phyloP scores from a whole-genome alignment of 352 stramenopile genomes.

The Salisapilia sapeloensis region DNA sequence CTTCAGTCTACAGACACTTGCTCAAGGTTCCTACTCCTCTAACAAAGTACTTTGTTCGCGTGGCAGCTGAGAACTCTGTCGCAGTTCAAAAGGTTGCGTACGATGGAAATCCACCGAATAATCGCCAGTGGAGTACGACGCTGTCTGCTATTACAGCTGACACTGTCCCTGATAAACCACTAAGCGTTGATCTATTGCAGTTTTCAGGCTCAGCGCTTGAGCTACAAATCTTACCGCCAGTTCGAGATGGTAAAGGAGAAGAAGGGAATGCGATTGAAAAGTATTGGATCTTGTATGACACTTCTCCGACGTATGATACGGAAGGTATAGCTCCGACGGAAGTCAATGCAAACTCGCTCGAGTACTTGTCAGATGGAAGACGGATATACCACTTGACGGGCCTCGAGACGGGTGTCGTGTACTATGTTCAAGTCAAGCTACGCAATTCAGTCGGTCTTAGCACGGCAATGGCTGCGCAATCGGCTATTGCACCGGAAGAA shows the following conservation, averaged over 20 bases:
- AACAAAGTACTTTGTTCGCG: slow-evolving; percentile 83
- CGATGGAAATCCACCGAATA: slow-evolving; percentile 61
- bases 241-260: slow-evolving; percentile 36
- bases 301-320: slow-evolving; percentile 55
- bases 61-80: slow-evolving; percentile 85
- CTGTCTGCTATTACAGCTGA: slow-evolving; percentile 62
- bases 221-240: slow-evolving; percentile 57
- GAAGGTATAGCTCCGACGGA: slow-evolving; percentile 21
- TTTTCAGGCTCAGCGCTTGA: slow-evolving; percentile 46
- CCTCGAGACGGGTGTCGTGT: slow-evolving; percentile 51
- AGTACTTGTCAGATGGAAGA: too few species aligned
- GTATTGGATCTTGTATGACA: slow-evolving; percentile 59
- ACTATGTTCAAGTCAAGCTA: slow-evolving; percentile 77
- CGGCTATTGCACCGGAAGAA: slow-evolving; percentile 26
- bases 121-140: slow-evolving; percentile 83
- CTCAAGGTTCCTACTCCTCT: slow-evolving; percentile 44
- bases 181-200: slow-evolving; percentile 33
- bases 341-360: slow-evolving; percentile 9
- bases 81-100: slow-evolving; percentile 70
- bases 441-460: slow-evolving; percentile 53
- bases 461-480: slow-evolving; percentile 36
- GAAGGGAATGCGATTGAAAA: slow-evolving; percentile 20
- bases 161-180: slow-evolving; percentile 55
- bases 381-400: slow-evolving; percentile 51
- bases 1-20: slow-evolving; percentile 41